Evolutionary conservation across 345 rosid genomes (phyloP).

Genomic region (Isatis tinctoria): DNA sequence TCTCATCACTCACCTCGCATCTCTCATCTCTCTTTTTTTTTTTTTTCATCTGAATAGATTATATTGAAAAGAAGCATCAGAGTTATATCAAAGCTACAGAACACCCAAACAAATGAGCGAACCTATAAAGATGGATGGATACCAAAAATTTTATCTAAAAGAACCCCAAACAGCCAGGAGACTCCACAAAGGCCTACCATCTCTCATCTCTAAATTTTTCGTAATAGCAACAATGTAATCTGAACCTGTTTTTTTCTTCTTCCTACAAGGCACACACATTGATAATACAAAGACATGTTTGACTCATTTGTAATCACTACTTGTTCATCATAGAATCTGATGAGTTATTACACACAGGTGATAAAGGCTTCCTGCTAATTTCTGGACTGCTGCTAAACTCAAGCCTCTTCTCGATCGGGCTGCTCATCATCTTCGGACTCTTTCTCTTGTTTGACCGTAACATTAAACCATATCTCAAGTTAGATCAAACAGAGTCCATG

Average conservation of each 20-base stretch:
- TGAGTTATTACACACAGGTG: conserved; percentile 25
- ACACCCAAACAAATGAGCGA: too few species aligned
- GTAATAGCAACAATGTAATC: conserved; percentile 1
- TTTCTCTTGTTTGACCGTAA: conserved; percentile 33
- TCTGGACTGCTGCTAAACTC: conserved; percentile 33
- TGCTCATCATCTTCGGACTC: conserved; percentile 26
- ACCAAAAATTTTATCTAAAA: too few species aligned
- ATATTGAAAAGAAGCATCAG: too few species aligned
- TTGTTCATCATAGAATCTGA: conserved; percentile 12
- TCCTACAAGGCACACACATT: conserved; percentile 7
- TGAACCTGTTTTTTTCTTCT: not conserved
- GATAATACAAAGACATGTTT: conserved; percentile 15
- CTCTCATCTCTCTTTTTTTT: too few species aligned
- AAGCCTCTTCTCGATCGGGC: conserved; percentile 25
- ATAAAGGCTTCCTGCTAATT: conserved; percentile 16
- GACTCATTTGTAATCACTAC: not conserved
- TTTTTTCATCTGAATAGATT: too few species aligned
- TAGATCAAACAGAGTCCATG: not conserved
- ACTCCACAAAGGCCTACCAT: too few species aligned
- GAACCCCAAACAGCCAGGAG: too few species aligned
- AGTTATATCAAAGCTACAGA: too few species aligned
- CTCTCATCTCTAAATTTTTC: too few species aligned
- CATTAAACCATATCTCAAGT: not conserved
- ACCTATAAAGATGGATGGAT: too few species aligned
- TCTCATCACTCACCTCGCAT: too few species aligned